Percentiles rank a stretch among this genome's conserved stretches.
Evolutionary conservation across 768 basidiomycete species (phyloP).

Genomic region (Crassisporium funariophilum): DNA sequence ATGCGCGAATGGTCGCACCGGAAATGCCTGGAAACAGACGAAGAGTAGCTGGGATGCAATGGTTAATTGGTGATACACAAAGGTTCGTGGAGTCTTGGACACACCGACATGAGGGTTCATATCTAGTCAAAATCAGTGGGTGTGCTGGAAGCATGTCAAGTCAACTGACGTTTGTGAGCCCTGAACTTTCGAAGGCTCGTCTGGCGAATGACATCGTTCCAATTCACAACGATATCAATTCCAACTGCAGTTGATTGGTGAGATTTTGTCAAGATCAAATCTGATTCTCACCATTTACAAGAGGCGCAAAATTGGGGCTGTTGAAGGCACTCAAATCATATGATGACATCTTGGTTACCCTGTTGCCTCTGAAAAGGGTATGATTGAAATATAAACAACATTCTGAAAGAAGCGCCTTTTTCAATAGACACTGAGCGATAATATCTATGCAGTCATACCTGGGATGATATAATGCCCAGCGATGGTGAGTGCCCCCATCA

Average conservation of each 20-base stretch:
- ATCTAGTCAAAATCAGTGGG: slow-evolving; percentile 40
- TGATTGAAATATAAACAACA: slow-evolving; percentile 91
- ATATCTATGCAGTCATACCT: slow-evolving; percentile 45
- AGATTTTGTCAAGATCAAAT: slow-evolving; percentile 2
- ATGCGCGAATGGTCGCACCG: slow-evolving; percentile 69
- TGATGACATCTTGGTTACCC: slow-evolving; percentile 81
- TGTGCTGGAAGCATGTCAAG: background rate
- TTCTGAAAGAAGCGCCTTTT: slow-evolving; percentile 44
- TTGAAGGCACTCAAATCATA: slow-evolving; percentile 83
- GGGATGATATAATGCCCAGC: slow-evolving; percentile 93
- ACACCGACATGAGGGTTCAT: slow-evolving; percentile 83
- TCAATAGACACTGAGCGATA: background rate
- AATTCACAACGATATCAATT: slow-evolving; percentile 87
- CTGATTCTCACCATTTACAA: slow-evolving; percentile 67
- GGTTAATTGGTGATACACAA: slow-evolving; percentile 4
- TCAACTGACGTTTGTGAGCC: slow-evolving; percentile 69
- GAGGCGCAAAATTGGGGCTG: slow-evolving; percentile 81
- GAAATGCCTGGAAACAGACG: slow-evolving; percentile 90
- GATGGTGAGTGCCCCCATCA: slow-evolving; percentile 85
- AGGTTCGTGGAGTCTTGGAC: slow-evolving; percentile 22
- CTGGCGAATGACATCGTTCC: slow-evolving; percentile 86
- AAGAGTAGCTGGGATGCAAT: slow-evolving; percentile 58
- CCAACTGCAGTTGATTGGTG: slow-evolving; percentile 55
- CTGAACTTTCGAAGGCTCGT: slow-evolving; percentile 76
- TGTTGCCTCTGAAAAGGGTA: slow-evolving; percentile 81